phyloP scores from a whole-genome alignment of 2,329 filamentous ascomycete species.

The Aspergillus ibericus region DNA sequence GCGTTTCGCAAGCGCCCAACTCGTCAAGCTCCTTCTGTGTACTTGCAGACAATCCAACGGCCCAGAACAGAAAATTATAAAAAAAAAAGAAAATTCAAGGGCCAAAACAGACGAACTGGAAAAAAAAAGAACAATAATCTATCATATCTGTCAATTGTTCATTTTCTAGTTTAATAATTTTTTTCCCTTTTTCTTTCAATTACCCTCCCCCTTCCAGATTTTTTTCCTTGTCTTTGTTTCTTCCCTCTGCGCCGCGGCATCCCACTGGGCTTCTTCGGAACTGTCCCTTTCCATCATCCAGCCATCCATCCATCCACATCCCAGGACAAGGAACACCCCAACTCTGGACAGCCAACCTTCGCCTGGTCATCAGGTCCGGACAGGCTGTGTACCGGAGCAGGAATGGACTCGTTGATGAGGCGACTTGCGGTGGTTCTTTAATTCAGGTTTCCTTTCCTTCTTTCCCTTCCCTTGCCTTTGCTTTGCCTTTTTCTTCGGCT shows the following conservation, averaged over 20 bases:
- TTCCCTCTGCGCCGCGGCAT: not conserved
- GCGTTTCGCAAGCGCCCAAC: slow-evolving; percentile 12
- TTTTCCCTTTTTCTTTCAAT: slow-evolving; percentile 4
- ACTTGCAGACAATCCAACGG: not conserved
- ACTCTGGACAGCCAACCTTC: slow-evolving; percentile 1
- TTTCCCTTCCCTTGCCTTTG: not conserved
- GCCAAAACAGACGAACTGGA: not conserved
- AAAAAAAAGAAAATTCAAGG: not conserved
- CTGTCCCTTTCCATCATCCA: not conserved
- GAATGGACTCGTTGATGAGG: slow-evolving; percentile 40
- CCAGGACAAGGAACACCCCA: not conserved
- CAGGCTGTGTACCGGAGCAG: slow-evolving; percentile 30
- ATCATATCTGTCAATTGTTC: not conserved
- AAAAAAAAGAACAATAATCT: not conserved
- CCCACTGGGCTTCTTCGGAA: not conserved
- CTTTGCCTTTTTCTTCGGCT: not conserved
- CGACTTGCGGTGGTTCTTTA: slow-evolving; percentile 23
- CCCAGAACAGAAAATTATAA: not conserved
- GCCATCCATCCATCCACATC: not conserved
- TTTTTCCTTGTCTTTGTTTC: not conserved
- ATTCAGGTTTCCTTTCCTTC: slow-evolving; percentile 4
- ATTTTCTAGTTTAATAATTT: not conserved
- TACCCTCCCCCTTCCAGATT: not conserved
- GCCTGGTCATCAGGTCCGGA: slow-evolving; percentile 17
- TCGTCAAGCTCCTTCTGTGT: slow-evolving; percentile 5